Evolutionary conservation across 2,329 filamentous ascomycete genomes (phyloP).

Genomic region (Beauveria rudraprayagi): DNA sequence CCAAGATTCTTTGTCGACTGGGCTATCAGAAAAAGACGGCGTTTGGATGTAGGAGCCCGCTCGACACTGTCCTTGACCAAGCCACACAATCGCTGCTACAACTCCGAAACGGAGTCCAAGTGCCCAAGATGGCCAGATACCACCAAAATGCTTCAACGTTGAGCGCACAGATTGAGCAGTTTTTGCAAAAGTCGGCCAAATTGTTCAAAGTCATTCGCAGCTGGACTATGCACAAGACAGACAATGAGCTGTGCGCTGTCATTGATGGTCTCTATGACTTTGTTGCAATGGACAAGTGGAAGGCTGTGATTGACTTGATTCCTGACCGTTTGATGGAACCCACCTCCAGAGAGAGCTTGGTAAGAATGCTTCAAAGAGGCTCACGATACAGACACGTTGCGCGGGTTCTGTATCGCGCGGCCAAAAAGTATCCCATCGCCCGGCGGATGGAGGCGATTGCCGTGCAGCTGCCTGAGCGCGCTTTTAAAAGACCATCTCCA

Average conservation of each 20-base stretch:
- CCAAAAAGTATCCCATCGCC: background rate
- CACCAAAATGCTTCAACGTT: background rate
- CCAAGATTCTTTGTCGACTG: background rate
- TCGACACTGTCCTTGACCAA: background rate
- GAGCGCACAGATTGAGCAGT: background rate
- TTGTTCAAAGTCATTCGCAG: background rate
- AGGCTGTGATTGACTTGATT: background rate
- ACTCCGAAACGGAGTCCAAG: background rate
- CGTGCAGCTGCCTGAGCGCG: background rate
- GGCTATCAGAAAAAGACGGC: background rate
- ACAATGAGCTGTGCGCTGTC: background rate
- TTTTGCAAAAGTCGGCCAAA: background rate
- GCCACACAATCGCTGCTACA: background rate
- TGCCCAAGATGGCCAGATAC: background rate
- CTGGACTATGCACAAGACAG: background rate
- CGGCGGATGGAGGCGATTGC: background rate
- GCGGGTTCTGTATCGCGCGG: background rate
- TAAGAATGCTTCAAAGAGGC: background rate
- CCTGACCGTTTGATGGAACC: background rate
- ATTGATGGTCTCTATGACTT: background rate
- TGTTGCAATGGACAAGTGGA: background rate
- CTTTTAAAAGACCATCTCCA: background rate
- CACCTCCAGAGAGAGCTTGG: background rate
- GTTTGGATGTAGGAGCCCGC: background rate
- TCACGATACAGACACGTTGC: background rate